Evolutionary conservation across 768 basidiomycete species (phyloP), one percentile per base, ranked within the genome.

Genomic region (Pleurotus ostreatus): DNA sequence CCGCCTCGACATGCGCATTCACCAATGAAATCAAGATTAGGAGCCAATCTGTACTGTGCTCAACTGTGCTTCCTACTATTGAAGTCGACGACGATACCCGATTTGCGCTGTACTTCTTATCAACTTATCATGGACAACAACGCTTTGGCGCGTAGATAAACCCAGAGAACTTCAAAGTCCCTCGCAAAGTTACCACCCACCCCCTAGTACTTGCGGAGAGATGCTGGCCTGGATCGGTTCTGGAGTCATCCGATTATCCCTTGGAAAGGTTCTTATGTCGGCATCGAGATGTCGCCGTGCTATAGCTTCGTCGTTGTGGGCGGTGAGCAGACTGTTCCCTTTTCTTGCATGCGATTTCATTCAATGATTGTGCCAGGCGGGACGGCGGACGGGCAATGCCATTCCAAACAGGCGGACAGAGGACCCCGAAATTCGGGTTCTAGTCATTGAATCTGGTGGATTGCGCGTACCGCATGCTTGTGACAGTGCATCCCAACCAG

Each of bases 261-360:
- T 11, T 40, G 39, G 39, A 9, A 40, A 41, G 40, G 18, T 41
- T 15, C 18, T 41, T 5, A 18, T 18, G 40, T 41, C 40, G 18
- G 40, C 40, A 5, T 18, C 40, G 40, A 41, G 15, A 18, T 41
- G 15, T 41, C 40, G 13, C 5, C 40, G 13, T 18, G 47, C 12
- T 57, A 52, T 41, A 46, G 49, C 18, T 57, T 57, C 26, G 46
- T 57, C 23, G 26, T 57, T 37, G 47, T 49, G n/a, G 56, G 56
- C 3, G 56, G 56, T 57, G 38, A 25, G 55, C 11, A 7, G 20
- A 9, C 37, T 26, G 11, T 38, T 11, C 5, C 15, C 4, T 30
- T 30, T 48, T 13, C 7, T 1, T 25, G 16, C 61, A 3, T 22
- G 37, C 16, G 30, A 54, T 12, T 46, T 54, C 18, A 38, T 49